Conservation (phyloP, 257 asterid genomes). For the Ilex asprella region DNA sequence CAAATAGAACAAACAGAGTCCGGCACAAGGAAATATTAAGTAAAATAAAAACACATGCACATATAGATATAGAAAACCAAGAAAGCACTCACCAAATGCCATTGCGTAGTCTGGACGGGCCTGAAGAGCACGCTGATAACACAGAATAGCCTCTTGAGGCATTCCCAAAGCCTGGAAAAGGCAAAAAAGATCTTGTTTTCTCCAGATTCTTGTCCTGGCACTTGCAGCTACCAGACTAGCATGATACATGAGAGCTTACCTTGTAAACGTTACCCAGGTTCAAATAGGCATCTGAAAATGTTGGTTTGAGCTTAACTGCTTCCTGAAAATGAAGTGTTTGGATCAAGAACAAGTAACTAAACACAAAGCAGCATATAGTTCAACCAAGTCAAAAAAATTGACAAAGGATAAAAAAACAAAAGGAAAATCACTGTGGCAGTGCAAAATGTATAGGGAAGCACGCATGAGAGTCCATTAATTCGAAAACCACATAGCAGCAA, state of each 20-base stretch:
- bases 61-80: background rate
- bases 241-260: slow-evolving; percentile 57
- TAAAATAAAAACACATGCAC: background rate
- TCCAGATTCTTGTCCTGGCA: slow-evolving; percentile 41
- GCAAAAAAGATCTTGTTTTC: slow-evolving; percentile 48
- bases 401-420: background rate
- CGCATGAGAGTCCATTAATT: background rate
- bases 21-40: too few species aligned
- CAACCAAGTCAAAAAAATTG: background rate
- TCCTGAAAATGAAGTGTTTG: slow-evolving; percentile 45
- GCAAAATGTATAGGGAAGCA: background rate
- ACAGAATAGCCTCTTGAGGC: slow-evolving; percentile 86
- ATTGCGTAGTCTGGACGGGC: slow-evolving; percentile 85
- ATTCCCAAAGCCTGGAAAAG: slow-evolving; percentile 90
- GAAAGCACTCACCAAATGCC: slow-evolving; percentile 74
- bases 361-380: background rate
- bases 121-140: slow-evolving; percentile 91
- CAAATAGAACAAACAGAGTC: too few species aligned
- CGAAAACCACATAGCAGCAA: background rate
- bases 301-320: slow-evolving; percentile 95
- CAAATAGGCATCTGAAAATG: slow-evolving; percentile 83
- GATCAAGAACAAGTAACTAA: background rate
- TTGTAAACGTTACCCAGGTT: slow-evolving; percentile 96
- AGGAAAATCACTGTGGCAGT: slow-evolving; percentile 3
- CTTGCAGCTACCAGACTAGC: slow-evolving; percentile 46